Evolutionary conservation across 176 grass and related monocot genomes (phyloP), one percentile per base, ranked within the genome.

Genomic region (Echinochloa phyllopogon): DNA sequence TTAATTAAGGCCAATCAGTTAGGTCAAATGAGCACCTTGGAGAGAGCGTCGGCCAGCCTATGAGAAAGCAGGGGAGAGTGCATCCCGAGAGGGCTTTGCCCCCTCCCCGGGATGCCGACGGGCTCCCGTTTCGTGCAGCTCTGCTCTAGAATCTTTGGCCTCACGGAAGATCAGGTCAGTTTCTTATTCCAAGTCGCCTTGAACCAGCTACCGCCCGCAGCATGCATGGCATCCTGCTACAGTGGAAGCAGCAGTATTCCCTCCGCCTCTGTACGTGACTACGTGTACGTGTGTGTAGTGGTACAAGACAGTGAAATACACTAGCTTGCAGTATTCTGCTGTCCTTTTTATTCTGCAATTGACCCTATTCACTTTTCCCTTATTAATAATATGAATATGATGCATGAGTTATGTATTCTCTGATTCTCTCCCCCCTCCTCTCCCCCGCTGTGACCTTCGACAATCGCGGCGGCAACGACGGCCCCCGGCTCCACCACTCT

Each of bases 181-280:
- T 85, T 89, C 61, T 85, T 76, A 69, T 81, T 44, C 24, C 58
- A 60, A n/a, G 38, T 23, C 70, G n/a, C 43, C 85, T 81, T 83
- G 55, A 64, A 13, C 45, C 23, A 44, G 23, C 56, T 8, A 20
- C 29, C 38, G 20, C 38, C 20, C 74, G 11, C 53, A 6, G 20
- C 8, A 39, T 39, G 36, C 8, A 39, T 39, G 36, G 63, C 6
- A 69, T 69, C 18, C 18, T 69, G 65, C 38, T 42, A 65, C 29
- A 65, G 27, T 65, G 29, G 15, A 18, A 58, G 62, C 13, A 37
- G 25, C 25, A 63, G 38, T 60, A 60, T 27, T 17, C 21, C 74
- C 36, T 60, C 58, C 25, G 73, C 39, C 12, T 51, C 23, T 51
- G 39, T 60, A 59, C 9, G 7, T 33, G n/a, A n/a, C n/a, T 59